These are phyloP conservation scores for Pleurotus eryngii DNA, from an alignment of 768 basidiomycete species.

Conservation along the genomic window DNA sequence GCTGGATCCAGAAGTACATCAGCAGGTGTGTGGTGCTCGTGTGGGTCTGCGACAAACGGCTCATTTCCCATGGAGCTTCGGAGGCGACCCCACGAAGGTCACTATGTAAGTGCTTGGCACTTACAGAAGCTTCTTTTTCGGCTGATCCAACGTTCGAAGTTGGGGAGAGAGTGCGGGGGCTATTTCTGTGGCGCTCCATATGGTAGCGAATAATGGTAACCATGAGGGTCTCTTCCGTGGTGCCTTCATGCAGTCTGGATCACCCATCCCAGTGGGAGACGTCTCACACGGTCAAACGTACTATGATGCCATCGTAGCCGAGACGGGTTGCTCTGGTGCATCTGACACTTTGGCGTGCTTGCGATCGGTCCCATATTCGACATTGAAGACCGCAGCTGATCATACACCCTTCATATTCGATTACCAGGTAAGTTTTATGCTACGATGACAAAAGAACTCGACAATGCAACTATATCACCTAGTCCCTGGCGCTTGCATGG, in stretches of 20 bases:
- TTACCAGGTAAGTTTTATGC: conserved; percentile 17
- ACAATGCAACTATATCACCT: conserved; percentile 6
- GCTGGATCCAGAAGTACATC: conserved; percentile 65
- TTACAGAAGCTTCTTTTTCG: too few species aligned
- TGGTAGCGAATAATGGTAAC: conserved; percentile 37
- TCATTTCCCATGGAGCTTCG: conserved; percentile 39
- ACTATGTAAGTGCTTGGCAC: conserved; percentile 21
- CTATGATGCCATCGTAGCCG: conserved; percentile 38
- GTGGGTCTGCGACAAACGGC: background rate
- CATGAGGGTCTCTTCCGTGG: conserved; percentile 37
- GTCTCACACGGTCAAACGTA: conserved; percentile 28
- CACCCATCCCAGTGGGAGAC: conserved; percentile 28
- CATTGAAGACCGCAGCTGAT: conserved; percentile 27
- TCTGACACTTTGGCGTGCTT: conserved; percentile 41
- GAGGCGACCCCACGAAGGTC: conserved; percentile 41
- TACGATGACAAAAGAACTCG: background rate
- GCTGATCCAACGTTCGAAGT: conserved; percentile 15
- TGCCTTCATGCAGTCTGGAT: conserved; percentile 44
- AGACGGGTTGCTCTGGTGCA: conserved; percentile 30
- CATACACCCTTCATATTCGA: conserved; percentile 20
- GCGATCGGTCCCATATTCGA: conserved; percentile 28
- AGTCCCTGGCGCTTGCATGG: conserved; percentile 44
- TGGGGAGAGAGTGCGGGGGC: conserved; percentile 57
- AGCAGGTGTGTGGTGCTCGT: background rate
- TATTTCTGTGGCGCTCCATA: conserved; percentile 40